Evolutionary conservation across 139 green algal genomes (phyloP), one percentile per base, ranked within the genome.

Genomic region (Limnomonas spitsbergensis): DNA sequence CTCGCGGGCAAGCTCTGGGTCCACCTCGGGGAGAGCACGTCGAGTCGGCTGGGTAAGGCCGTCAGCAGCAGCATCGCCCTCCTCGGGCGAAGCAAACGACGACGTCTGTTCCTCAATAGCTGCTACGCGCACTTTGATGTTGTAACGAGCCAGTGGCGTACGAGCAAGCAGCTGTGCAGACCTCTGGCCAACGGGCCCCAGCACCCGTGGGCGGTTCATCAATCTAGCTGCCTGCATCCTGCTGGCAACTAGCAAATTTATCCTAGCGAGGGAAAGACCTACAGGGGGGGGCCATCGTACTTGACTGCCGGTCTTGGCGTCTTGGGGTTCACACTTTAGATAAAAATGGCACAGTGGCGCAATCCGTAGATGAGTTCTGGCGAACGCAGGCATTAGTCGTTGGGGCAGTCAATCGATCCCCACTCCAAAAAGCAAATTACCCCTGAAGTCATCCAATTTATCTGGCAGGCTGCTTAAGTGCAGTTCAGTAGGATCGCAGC

Each of bases 1-100:
- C 36, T 74, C 68, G 68, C 34, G 68, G 3, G 34, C 68, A 40
- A 74, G 68, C 68, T n/a, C 68, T 4, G 9, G 68, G 36, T 74
- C 68, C 7, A 47, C 68, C 36, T 74, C 68, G 27, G 61, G 61
- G 7, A 72, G 61, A 7, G 26, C 9, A 20, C 35, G 68, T 32
- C 68, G 14, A 29, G 9, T 42, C 35, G 68, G 68, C 68, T n/a
- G 4, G 36, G 36, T 47, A n/a, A 42, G 24, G 29, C 35, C 36
- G 9, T 24, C 29, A 9, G 42, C 68, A 9, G 40, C 68, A 32
- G 35, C 68, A 42, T n/a, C 68, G 7, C 9, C 42, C 42, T 54
- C 7, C 42, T 6, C 7, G 7, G 42, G 42, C 42, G 14, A 35
- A 37, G 6, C 56, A 32, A 26, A 38, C 56, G 56, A 14, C 14